These are phyloP conservation scores for Bromus sterilis DNA, from an alignment of 176 grass and related monocot species.

Conservation along the genomic window DNA sequence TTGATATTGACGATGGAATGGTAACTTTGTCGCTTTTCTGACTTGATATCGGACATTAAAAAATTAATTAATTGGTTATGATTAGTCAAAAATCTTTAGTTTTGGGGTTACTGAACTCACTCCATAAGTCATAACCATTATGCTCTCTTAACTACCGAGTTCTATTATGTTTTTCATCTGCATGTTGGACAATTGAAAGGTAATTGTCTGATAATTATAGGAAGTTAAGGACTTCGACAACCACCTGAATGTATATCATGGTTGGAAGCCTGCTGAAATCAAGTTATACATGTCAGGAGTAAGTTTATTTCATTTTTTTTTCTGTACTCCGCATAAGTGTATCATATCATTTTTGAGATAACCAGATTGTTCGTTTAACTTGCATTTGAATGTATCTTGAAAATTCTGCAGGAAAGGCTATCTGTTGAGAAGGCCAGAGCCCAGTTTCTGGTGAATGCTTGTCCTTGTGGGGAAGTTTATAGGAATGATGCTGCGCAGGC, in stretches of 20 bases:
- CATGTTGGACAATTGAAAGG: not conserved
- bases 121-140: no score
- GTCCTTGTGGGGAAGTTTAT: not conserved
- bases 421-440: not conserved
- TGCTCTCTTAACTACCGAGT: not conserved
- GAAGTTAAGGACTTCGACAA: constrained; percentile 26
- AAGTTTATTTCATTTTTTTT: no score
- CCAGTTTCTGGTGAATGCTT: not conserved
- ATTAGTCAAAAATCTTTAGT: no score
- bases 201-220: constrained; percentile 18
- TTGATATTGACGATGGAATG: no score
- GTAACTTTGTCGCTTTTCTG: no score
- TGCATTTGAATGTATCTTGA: no score
- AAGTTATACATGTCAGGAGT: not conserved
- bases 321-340: not conserved
- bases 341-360: no score
- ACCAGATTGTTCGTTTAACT: not conserved
- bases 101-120: no score
- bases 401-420: not conserved
- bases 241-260: not conserved
- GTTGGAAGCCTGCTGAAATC: not conserved
- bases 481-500: not conserved
- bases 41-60: no score
- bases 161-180: not conserved
- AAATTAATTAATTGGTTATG: no score